phyloP scores from a whole-genome alignment of 495 filamentous ascomycete species.

The Penicillium verhagenii region DNA sequence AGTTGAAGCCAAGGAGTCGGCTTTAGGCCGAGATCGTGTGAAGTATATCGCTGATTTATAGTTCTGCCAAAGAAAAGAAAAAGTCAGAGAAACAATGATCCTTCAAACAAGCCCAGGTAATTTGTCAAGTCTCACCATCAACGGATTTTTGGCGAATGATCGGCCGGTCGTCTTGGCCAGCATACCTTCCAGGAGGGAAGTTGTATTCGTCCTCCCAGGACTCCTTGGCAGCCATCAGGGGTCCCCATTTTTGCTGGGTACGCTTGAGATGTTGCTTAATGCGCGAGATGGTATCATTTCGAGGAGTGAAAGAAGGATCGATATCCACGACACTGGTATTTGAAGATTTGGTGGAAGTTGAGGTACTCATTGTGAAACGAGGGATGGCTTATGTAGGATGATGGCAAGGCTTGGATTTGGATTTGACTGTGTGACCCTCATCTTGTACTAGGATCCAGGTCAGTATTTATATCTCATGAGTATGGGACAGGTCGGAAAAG shows the following conservation, averaged over 20 bases:
- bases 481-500: no score
- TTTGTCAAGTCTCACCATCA: not conserved
- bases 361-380: not conserved
- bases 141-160: not conserved
- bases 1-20: not conserved
- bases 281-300: not conserved
- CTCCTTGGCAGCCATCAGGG: slow-evolving; percentile 25
- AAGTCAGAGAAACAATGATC: not conserved
- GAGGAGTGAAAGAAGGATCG: not conserved
- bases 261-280: slow-evolving; percentile 14
- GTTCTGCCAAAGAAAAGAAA: not conserved
- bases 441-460: not conserved
- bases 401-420: not conserved
- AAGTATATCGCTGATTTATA: not conserved
- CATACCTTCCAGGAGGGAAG: slow-evolving; percentile 27
- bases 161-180: slow-evolving; percentile 19
- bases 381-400: not conserved
- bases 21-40: not conserved
- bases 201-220: slow-evolving; percentile 32
- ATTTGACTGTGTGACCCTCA: not conserved
- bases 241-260: slow-evolving; percentile 27
- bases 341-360: not conserved
- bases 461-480: not conserved
- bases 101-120: not conserved
- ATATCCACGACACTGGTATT: not conserved